Evolutionary conservation across 257 asterid species (phyloP), one percentile per base, ranked within the genome.

Genomic region (Primulina eburnea): DNA sequence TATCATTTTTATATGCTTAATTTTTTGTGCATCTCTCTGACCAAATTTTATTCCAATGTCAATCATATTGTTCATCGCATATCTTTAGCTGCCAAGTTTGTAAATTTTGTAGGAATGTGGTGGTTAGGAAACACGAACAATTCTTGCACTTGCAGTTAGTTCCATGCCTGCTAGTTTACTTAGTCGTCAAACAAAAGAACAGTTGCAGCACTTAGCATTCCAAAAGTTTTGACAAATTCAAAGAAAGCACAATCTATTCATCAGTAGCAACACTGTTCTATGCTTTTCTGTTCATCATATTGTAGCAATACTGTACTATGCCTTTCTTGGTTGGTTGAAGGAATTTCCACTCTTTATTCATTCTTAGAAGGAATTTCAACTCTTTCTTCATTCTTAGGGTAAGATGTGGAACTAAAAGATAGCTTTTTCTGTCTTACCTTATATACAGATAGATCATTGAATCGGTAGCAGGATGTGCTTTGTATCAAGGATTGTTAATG

Each of bases 1-100:
- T 71, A 67, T 55, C 72, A 21, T 47, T 43, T 76, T 57, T 29
- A 52, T 65, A 40, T 50, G 53, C 62, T 9, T 5, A 40, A 62
- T 65, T 73, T 70, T 35, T 73, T 59, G 20, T 69, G 32, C 28
- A 28, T 57, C 57, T 68, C 61, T 16, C 68, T 63, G 65, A 37
- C 34, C 57, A 57, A 20, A 17, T 60, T 79, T 37, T 53, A 28
- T 71, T 53, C 40, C 33, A 58, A 30, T 70, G 65, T 68, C 52
- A 8, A 17, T 40, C 18, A 30, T 10, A 68, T 71, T 40, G 30
- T 33, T 56, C 40, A 60, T 47, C 21, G 63, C 71, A 56, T 50
- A 50, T 67, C 28, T 60, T 59, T 30, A 58, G 20, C 50, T 29
- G 63, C 12, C 38, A 24, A 32, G 43, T 50, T 35, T 6, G 65